Conservation (phyloP, 108 stramenopile genomes). For the Fragilariopsis cylindrus region DNA sequence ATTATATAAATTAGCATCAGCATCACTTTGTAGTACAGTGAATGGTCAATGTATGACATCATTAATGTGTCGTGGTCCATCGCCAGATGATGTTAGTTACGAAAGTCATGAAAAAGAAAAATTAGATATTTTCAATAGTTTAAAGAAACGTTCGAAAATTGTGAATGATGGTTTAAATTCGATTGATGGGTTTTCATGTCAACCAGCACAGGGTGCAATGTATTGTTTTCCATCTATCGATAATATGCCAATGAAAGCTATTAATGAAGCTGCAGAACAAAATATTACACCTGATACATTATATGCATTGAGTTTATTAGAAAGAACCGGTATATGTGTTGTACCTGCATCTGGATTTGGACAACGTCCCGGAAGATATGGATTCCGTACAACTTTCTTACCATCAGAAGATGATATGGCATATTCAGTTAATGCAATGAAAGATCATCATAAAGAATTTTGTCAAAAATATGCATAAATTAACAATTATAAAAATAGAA, state of each 20-base stretch:
- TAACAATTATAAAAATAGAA: too few relatives aligned
- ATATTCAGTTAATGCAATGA: slow-evolving; percentile 60
- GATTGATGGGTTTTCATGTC: slow-evolving; percentile 92
- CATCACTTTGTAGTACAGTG: slow-evolving; percentile 85
- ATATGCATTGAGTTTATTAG: slow-evolving; percentile 90
- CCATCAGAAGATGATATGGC: slow-evolving; percentile 84
- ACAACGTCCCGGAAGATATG: slow-evolving; percentile 87
- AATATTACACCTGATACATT: slow-evolving; percentile 88
- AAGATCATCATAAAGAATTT: slow-evolving; percentile 85
- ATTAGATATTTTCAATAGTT: slow-evolving; percentile 57
- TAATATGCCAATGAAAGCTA: slow-evolving; percentile 69
- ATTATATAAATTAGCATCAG: slow-evolving; percentile 92
- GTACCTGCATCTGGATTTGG: slow-evolving; percentile 98
- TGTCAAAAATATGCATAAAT: slow-evolving; percentile 23
- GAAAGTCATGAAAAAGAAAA: slow-evolving; percentile 73
- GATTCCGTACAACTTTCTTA: slow-evolving; percentile 97
- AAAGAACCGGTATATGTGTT: slow-evolving; percentile 90
- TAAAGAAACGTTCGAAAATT: slow-evolving; percentile 69
- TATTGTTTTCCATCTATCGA: slow-evolving; percentile 93
- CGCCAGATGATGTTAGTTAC: slow-evolving; percentile 60
- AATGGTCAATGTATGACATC: slow-evolving; percentile 92
- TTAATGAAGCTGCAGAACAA: slow-evolving; percentile 61
- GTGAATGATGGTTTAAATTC: slow-evolving; percentile 83
- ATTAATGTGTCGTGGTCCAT: slow-evolving; percentile 92
- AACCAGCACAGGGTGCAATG: slow-evolving; percentile 94